Percentiles rank a stretch among this genome's conserved stretches.
Conservation (phyloP, 108 stramenopile genomes). For the Aurantiochytrium sp. region DNA sequence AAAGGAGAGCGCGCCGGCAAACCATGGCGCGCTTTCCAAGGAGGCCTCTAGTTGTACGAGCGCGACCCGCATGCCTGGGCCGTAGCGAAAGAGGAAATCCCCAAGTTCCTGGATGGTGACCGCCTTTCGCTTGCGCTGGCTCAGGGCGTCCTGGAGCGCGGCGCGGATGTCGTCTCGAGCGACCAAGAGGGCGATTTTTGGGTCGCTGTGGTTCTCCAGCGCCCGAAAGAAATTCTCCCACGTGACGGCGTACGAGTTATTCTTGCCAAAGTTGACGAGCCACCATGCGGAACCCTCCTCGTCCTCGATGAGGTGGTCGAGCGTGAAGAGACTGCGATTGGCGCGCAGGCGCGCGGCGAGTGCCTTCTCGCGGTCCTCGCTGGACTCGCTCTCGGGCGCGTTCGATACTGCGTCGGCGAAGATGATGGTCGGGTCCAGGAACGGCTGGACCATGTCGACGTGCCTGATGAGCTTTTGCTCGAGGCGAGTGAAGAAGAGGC, state of each 20-base stretch:
- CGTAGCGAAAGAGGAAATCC: background rate
- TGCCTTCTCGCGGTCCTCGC: background rate
- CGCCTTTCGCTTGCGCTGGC: background rate
- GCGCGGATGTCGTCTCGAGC: background rate
- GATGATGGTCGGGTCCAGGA: background rate
- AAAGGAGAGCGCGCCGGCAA: conserved; percentile 1
- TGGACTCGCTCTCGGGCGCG: background rate
- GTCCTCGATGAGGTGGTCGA: background rate
- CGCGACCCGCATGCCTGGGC: background rate
- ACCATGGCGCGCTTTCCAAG: background rate
- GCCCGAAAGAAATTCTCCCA: background rate
- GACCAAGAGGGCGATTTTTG: background rate
- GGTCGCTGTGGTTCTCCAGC: background rate
- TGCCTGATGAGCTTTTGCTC: background rate
- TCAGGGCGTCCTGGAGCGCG: background rate
- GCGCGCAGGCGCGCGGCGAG: background rate
- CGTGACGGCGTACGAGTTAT: background rate
- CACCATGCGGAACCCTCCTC: background rate
- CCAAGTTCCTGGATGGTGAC: background rate
- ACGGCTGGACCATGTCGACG: background rate
- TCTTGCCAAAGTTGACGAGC: background rate
- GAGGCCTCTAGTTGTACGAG: background rate
- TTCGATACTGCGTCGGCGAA: background rate
- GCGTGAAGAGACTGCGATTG: background rate
- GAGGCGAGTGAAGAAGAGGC: background rate